Conservation (phyloP, 129 eudicot species). For the Heracleum sosnowskyi region DNA sequence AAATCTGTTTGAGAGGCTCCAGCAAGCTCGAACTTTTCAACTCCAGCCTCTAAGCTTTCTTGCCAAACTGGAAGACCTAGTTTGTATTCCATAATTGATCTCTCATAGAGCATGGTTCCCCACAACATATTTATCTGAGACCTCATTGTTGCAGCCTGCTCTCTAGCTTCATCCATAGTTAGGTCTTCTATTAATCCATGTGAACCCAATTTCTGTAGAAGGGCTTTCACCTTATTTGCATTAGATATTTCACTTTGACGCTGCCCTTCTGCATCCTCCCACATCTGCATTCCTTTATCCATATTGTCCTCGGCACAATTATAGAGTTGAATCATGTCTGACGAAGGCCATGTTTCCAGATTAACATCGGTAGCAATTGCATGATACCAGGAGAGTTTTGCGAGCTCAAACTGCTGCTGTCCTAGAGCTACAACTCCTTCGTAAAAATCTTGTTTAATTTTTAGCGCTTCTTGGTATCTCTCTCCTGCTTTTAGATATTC, state of each 20-base stretch:
- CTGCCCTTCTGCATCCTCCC: conserved; percentile 50
- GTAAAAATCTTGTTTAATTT: conserved; percentile 60
- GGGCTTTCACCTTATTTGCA: conserved; percentile 26
- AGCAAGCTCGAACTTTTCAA: conserved; percentile 86
- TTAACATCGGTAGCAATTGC: conserved; percentile 46
- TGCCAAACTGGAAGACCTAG: conserved; percentile 72
- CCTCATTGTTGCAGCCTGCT: conserved; percentile 55
- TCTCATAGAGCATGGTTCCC: conserved; percentile 85
- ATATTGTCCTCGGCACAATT: conserved; percentile 81
- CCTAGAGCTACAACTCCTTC: conserved; percentile 77
- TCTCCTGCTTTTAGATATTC: conserved; percentile 64
- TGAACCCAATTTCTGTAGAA: conserved; percentile 39
- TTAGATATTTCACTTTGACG: conserved; percentile 25
- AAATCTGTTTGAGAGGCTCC: conserved; percentile 83
- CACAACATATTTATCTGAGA: conserved; percentile 70
- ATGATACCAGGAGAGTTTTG: conserved; percentile 85
- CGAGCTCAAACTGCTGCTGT: conserved; percentile 83
- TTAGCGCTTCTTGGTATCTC: conserved; percentile 68
- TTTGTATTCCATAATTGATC: conserved; percentile 84
- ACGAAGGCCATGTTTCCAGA: conserved; percentile 65
- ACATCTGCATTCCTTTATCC: conserved; percentile 77
- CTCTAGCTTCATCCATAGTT: conserved; percentile 46
- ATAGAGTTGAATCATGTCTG: conserved; percentile 44
- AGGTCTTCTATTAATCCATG: conserved; percentile 32
- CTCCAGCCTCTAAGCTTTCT: conserved; percentile 72